Conservation (phyloP, 2,329 filamentous ascomycete species). For the Epichloe scottii region DNA sequence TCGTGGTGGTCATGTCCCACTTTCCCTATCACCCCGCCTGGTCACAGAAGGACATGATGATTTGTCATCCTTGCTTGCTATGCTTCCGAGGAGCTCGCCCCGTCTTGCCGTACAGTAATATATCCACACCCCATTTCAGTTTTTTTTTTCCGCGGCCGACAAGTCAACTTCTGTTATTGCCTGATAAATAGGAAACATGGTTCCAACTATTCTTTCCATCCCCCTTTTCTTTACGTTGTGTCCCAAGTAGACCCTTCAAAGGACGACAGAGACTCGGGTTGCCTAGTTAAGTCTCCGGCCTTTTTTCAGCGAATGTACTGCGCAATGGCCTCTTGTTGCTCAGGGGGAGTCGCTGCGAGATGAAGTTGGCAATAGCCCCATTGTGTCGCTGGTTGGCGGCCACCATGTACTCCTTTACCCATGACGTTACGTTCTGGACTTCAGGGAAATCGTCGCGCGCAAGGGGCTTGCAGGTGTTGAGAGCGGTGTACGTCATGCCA, state of each 20-base stretch:
- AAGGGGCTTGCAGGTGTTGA: constrained; percentile 76
- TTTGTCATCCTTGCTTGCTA: not conserved
- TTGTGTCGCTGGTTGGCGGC: constrained; percentile 62
- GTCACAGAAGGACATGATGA: too few species aligned
- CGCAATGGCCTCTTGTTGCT: constrained; percentile 42
- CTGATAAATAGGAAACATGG: too few species aligned
- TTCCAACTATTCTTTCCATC: not conserved
- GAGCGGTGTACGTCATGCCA: constrained; percentile 82
- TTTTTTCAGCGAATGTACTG: constrained; percentile 32
- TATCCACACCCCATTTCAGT: not conserved
- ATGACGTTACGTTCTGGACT: constrained; percentile 66
- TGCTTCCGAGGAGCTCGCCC: too few species aligned
- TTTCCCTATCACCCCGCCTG: not conserved
- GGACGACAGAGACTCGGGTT: not conserved
- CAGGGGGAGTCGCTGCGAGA: constrained; percentile 56
- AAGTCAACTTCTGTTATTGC: not conserved
- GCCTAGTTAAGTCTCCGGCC: not conserved
- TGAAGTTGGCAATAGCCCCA: constrained; percentile 59
- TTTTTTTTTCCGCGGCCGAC: not conserved
- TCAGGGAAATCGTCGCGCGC: constrained; percentile 75
- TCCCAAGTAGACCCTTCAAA: not conserved
- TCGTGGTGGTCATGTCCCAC: not conserved
- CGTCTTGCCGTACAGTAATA: not conserved
- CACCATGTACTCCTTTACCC: constrained; percentile 70
- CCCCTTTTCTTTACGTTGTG: not conserved